These are phyloP conservation scores for Pestalotiopsis sp. DNA, from an alignment of 2,329 filamentous ascomycete genomes.

Conservation along the genomic window DNA sequence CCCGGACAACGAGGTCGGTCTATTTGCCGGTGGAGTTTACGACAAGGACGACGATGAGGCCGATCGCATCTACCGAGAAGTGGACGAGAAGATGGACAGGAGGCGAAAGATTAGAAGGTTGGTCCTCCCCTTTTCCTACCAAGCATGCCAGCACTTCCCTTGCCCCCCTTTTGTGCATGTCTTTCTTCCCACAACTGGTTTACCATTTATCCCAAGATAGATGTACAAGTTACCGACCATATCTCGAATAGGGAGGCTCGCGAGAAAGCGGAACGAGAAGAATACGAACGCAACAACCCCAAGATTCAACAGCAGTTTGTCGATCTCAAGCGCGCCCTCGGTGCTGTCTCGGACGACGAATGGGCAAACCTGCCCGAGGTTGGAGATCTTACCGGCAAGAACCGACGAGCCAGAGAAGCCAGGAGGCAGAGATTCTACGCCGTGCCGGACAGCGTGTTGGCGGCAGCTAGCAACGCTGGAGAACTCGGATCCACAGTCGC, in stretches of 20 bases:
- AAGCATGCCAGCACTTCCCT: not conserved
- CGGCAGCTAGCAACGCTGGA: slow-evolving; percentile 77
- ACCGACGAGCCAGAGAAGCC: slow-evolving; percentile 82
- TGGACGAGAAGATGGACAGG: slow-evolving; percentile 96
- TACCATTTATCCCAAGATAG: slow-evolving; percentile 65
- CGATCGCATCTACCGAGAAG: slow-evolving; percentile 91
- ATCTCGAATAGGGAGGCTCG: slow-evolving; percentile 83
- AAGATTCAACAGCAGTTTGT: slow-evolving; percentile 99
- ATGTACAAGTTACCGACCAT: slow-evolving; percentile 78
- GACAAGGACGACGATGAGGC: slow-evolving; percentile 98
- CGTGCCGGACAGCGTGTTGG: slow-evolving; percentile 93
- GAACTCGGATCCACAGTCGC: slow-evolving; percentile 89
- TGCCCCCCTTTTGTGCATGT: not conserved
- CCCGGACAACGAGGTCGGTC: slow-evolving; percentile 92
- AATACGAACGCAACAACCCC: slow-evolving; percentile 96
- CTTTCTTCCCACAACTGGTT: slow-evolving; percentile 53
- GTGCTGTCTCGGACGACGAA: slow-evolving; percentile 89
- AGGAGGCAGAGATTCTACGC: slow-evolving; percentile 88
- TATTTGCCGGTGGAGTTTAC: slow-evolving; percentile 94
- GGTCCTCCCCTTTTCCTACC: slow-evolving; percentile 45
- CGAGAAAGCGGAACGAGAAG: slow-evolving; percentile 86
- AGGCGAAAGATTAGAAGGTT: slow-evolving; percentile 85
- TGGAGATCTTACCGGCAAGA: slow-evolving; percentile 94
- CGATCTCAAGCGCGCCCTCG: slow-evolving; percentile 88
- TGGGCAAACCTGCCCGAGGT: slow-evolving; percentile 96